Conservation (phyloP, 2,329 filamentous ascomycete species). For the Xylariaceae sp. region DNA sequence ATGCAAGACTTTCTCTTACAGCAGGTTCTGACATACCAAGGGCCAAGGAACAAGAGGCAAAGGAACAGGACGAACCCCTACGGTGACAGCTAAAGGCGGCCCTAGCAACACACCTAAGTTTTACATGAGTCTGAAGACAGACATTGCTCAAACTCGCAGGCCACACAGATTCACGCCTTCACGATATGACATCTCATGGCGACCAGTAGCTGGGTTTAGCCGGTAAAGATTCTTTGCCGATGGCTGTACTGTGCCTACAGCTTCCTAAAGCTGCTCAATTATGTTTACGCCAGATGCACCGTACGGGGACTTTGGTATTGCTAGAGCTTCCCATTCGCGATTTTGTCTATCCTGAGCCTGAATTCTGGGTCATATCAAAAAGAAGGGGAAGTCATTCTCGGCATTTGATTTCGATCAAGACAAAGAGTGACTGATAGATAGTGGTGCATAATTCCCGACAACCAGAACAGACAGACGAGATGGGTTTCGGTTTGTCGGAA, state of each 20-base stretch:
- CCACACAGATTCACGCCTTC: not conserved
- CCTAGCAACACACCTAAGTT: not conserved
- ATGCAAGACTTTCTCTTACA: slow-evolving; percentile 32
- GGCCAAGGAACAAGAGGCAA: slow-evolving; percentile 20
- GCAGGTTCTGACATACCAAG: slow-evolving; percentile 18
- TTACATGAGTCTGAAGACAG: not conserved
- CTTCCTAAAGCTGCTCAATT: not conserved
- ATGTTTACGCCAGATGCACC: not conserved
- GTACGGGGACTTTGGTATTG: not conserved
- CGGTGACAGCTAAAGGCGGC: slow-evolving; percentile 13
- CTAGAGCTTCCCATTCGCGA: not conserved
- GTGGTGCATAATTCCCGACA: not conserved
- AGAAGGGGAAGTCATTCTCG: not conserved
- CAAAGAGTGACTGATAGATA: slow-evolving; percentile 1
- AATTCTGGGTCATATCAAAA: not conserved
- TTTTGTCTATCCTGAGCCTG: not conserved
- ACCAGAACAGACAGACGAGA: not conserved
- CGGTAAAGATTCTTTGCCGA: not conserved
- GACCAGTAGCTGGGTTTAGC: not conserved
- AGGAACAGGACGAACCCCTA: slow-evolving; percentile 14
- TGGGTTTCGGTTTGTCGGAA: not conserved
- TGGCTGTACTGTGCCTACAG: not conserved
- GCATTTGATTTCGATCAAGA: not conserved
- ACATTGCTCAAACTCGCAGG: not conserved
- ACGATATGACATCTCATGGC: not conserved